phyloP scores from a whole-genome alignment of 306 rosid species.

The Pterocarpus macrocarpus region DNA sequence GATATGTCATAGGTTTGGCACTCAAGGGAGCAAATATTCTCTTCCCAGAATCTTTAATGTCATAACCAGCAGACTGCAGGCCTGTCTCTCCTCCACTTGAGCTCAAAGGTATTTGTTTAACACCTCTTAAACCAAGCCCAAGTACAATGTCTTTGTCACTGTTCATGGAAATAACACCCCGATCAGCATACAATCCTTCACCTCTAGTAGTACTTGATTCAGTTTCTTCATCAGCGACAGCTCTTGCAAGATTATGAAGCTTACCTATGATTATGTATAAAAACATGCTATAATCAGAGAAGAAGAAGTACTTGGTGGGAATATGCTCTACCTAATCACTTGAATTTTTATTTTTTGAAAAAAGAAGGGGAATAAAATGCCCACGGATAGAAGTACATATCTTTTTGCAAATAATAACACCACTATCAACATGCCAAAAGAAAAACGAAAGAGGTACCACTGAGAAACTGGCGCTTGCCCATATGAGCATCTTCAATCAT shows the following conservation, averaged over 20 bases:
- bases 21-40: constrained; percentile 83
- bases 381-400: background rate
- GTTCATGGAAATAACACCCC: constrained; percentile 59
- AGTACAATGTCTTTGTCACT: constrained; percentile 74
- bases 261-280: constrained; percentile 68
- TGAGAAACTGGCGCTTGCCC: constrained; percentile 94
- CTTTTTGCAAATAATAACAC: background rate
- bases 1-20: constrained; percentile 83
- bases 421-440: constrained; percentile 28
- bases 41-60: constrained; percentile 84
- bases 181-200: constrained; percentile 75
- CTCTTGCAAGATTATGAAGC: constrained; percentile 98
- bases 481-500: constrained; percentile 98
- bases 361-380: constrained; percentile 17
- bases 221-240: constrained; percentile 94
- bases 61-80: constrained; percentile 72
- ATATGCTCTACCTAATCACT: constrained; percentile 26
- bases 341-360: background rate
- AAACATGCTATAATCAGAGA: constrained; percentile 41
- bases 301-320: constrained; percentile 33
- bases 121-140: constrained; percentile 89
- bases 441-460: constrained; percentile 66
- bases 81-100: constrained; percentile 64
- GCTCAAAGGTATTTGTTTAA: constrained; percentile 67
- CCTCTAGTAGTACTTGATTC: constrained; percentile 72